These are phyloP conservation scores for Cladorrhinum sp. DNA, from an alignment of 2,329 filamentous ascomycete genomes.

Conservation along the genomic window DNA sequence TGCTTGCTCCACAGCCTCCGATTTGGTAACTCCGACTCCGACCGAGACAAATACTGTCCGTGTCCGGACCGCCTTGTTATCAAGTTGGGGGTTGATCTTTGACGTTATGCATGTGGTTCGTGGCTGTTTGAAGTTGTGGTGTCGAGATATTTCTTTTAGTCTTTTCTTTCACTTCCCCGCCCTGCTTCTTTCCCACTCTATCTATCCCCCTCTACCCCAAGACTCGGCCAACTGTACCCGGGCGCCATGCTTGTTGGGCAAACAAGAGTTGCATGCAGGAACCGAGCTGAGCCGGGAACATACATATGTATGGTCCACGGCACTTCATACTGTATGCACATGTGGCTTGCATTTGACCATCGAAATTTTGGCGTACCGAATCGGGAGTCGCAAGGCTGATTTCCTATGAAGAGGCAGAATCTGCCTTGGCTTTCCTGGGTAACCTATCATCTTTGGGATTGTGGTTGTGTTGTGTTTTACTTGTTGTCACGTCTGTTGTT, in stretches of 20 bases:
- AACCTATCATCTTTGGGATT: not conserved
- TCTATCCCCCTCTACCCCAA: not conserved
- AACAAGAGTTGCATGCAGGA: not conserved
- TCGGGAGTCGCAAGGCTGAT: not conserved
- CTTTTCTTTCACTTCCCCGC: not conserved
- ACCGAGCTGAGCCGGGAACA: not conserved
- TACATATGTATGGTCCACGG: not conserved
- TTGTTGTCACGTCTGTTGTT: not conserved
- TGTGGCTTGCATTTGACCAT: not conserved
- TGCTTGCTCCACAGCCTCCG: slow-evolving; percentile 13
- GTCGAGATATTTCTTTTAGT: not conserved
- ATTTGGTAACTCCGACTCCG: slow-evolving; percentile 1
- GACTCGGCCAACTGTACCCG: not conserved
- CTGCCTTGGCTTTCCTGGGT: not conserved
- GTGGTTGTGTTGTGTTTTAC: not conserved
- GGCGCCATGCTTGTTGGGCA: not conserved
- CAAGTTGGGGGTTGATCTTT: not conserved
- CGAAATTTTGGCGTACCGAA: not conserved
- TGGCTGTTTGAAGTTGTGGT: not conserved
- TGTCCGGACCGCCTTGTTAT: not conserved
- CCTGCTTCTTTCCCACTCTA: not conserved
- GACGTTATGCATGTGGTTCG: not conserved
- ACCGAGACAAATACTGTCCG: slow-evolving; percentile 21
- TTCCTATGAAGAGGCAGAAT: not conserved
- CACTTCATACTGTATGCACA: not conserved